Evolutionary conservation across 495 filamentous ascomycete genomes (phyloP), one percentile per base, ranked within the genome.

Genomic region (Amniculicola lignicola): DNA sequence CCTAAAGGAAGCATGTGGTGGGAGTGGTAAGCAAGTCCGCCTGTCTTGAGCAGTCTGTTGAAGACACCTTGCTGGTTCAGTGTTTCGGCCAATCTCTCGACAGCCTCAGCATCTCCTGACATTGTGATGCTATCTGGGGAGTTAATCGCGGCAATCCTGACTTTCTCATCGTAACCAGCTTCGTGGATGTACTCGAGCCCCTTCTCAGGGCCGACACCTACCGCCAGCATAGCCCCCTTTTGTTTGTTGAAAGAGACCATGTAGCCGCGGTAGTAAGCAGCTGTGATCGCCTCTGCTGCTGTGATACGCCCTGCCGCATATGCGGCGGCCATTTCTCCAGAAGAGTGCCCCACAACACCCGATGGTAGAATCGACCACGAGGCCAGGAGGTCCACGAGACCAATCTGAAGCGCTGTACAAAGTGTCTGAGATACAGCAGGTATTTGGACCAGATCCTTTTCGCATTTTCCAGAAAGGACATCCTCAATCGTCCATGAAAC

Each of bases 341-440:
- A 61, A 9, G 57, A 61, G 39, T 61, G 57, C 1, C 57, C 57
- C 1, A 56, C 42, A 12, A 15, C 21, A 7, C 16, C 28, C 5
- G 1, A 1, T 1, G 51, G 23, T 1, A 2, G 9, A 9, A 55
- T 39, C 10, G 2, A 14, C 51, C 51, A 61, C 1, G 45, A 50
- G 0, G 9, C 1, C 19, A 61, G 27, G 12, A 61, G 42, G 16
- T 56, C 49, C 14, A 61, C 51, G 4, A 61, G 43, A 2, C 7
- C 57, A 14, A 61, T 50, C 36, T 61, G 57, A 6, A 61, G 5
- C 1, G 57, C 57, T 4, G 57, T 61, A 29, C 57, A 61, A 2
- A 61, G 24, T 1, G 57, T 47, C 22, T 61, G 57, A 2, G 57
- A 61, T 10, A 61, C 27, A 23, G 33, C 25, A 9, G 51, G 22